Evolutionary conservation across 306 rosid genomes (phyloP), one percentile per base, ranked within the genome.

Genomic region (Prunus dulcis): DNA sequence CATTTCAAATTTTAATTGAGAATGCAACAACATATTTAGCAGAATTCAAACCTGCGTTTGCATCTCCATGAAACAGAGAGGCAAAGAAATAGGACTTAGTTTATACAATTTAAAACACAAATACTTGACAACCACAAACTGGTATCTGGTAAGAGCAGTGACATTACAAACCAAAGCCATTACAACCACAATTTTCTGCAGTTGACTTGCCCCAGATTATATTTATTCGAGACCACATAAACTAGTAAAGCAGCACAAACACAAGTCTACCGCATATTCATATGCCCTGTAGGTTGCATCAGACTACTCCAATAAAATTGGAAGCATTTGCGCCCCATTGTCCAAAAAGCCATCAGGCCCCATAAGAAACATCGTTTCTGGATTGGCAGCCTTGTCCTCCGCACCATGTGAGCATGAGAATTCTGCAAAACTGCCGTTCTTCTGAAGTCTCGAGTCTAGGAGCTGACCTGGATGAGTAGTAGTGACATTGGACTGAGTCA

Each of bases 271-370:
- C 9, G 19, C 57, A 58, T n/a, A 58, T 52, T 34, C 62, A 50
- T 43, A 5, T 69, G 64, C 68, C 55, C 6, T 17, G 6, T 3
- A 14, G 20, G n/a, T 4, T 14, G 20, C 17, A 73, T 62, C 43
- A 49, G n/a, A 53, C 72, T 87, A 89, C 83, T 93, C 94, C 96
- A 90, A 85, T 43, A 82, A 84, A 80, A 86, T 82, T 51, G 94
- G 96, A 51, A 89, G 84, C 45, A 81, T 72, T 5, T 83, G 75
- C n/a, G 78, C 89, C 38, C 84, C 90, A 25, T 79, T 79, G 73
- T 85, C 91, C 61, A 78, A 75, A 86, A 84, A 81, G 69, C 80
- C 66, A 28, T 73, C 66, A 72, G 87, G 83, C 12, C 86, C 82
- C 88, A 69, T 64, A 43, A 65, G 89, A 67, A 79, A 80, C 88